These are phyloP conservation scores for Articulospora tetracladia DNA, from an alignment of 495 filamentous ascomycete species.

Conservation along the genomic window DNA sequence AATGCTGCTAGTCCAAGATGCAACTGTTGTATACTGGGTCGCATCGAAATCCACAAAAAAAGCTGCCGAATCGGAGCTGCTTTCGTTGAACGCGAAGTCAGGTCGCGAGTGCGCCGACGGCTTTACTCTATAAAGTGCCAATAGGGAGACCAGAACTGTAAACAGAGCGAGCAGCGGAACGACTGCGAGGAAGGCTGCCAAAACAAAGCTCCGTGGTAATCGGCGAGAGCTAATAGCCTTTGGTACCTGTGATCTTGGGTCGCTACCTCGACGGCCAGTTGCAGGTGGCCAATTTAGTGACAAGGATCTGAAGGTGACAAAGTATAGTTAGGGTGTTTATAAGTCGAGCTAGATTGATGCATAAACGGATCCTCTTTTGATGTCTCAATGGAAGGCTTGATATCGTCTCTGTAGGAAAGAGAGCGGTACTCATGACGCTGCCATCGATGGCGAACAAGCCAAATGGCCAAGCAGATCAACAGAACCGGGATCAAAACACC, in stretches of 20 bases:
- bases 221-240: neutral
- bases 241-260: too few species aligned
- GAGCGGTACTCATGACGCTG: neutral
- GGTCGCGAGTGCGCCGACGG: neutral
- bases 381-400: neutral
- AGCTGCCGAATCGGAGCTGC: neutral
- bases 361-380: too few species aligned
- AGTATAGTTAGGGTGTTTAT: too few species aligned
- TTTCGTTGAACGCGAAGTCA: neutral
- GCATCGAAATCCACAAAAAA: slow-evolving; percentile 1
- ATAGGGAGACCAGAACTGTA: neutral
- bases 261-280: neutral
- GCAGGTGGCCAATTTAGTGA: neutral
- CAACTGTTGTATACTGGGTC: neutral
- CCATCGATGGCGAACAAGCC: neutral
- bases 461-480: neutral
- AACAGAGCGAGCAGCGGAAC: neutral
- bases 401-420: neutral
- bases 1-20: slow-evolving; percentile 2
- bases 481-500: neutral
- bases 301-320: too few species aligned
- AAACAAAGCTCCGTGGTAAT: neutral
- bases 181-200: neutral
- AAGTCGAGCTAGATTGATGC: too few species aligned
- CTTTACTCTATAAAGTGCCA: neutral